Conservation (phyloP, 805 yeast species). For the Candida awuae region DNA sequence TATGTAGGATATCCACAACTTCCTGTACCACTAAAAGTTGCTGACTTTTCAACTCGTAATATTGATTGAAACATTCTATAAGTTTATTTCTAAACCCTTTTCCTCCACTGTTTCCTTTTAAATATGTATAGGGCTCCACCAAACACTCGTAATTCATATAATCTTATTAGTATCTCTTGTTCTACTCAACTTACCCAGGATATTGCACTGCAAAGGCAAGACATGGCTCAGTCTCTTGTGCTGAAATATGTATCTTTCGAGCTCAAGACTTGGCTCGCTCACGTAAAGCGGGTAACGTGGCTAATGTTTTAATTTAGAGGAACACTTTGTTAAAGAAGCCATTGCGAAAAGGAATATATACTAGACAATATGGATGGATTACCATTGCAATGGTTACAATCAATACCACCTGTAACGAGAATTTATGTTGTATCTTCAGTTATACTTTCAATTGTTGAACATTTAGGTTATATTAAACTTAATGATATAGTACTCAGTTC, state of each 20-base stretch:
- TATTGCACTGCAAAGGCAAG: too few species aligned
- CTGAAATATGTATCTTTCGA: too few species aligned
- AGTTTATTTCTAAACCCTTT: slow-evolving; percentile 46
- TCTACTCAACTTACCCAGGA: too few species aligned
- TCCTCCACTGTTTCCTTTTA: slow-evolving; percentile 41
- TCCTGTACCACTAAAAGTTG: slow-evolving; percentile 34
- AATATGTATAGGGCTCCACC: slow-evolving; percentile 42
- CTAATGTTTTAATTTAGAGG: too few species aligned
- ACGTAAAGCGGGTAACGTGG: too few species aligned
- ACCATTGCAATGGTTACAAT: slow-evolving; percentile 34
- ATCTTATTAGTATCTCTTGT: neutral
- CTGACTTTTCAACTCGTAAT: slow-evolving; percentile 36
- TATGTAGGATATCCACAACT: slow-evolving; percentile 54
- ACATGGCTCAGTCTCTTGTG: too few species aligned
- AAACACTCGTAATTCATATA: slow-evolving; percentile 22
- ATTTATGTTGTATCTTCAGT: slow-evolving; percentile 28
- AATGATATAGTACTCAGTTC: slow-evolving; percentile 15
- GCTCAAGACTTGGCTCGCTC: too few species aligned
- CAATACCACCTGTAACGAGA: slow-evolving; percentile 41
- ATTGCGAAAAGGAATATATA: too few species aligned
- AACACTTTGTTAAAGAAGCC: too few species aligned
- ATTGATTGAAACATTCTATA: slow-evolving; percentile 45
- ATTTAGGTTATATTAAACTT: slow-evolving; percentile 27
- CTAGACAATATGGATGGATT: slow-evolving; percentile 26
- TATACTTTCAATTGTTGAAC: slow-evolving; percentile 27